Percentiles rank a stretch among this genome's conserved stretches.
Conservation (phyloP, 2,329 filamentous ascomycete genomes). For the Parascedosporium putredinis region DNA sequence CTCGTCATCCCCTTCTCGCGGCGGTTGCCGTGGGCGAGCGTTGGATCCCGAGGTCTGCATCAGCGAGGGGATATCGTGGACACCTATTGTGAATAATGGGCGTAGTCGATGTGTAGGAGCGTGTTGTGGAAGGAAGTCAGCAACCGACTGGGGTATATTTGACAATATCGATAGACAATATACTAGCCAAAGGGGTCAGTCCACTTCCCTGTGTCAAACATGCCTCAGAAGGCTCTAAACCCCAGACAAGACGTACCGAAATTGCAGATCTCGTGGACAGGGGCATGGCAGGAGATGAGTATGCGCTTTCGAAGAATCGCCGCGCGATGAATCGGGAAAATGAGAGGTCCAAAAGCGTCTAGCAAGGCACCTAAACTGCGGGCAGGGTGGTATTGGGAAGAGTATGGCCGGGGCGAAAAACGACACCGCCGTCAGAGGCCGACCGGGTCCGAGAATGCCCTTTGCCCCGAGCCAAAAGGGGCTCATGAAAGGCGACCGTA, state of each 20-base stretch:
- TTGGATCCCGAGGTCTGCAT: slow-evolving; percentile 29
- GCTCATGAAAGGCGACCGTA: slow-evolving; percentile 28
- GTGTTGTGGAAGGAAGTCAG: slow-evolving; percentile 55
- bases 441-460: slow-evolving; percentile 47
- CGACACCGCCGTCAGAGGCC: slow-evolving; percentile 49
- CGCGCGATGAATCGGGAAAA: slow-evolving; percentile 84
- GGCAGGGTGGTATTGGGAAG: slow-evolving; percentile 76
- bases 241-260: slow-evolving; percentile 74
- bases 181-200: slow-evolving; percentile 53
- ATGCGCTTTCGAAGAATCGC: slow-evolving; percentile 81
- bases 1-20: background rate
- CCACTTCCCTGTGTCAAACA: too few species aligned
- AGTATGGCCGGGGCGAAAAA: slow-evolving; percentile 51
- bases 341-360: slow-evolving; percentile 76
- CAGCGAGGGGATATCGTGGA: slow-evolving; percentile 82
- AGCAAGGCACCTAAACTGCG: slow-evolving; percentile 69
- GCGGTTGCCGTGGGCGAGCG: background rate
- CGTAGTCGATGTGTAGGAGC: slow-evolving; percentile 56
- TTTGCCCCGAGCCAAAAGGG: slow-evolving; percentile 23
- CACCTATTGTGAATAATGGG: slow-evolving; percentile 84
- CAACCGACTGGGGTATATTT: slow-evolving; percentile 68
- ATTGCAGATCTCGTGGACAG: slow-evolving; percentile 76
- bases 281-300: slow-evolving; percentile 73
- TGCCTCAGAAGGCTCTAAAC: too few species aligned
- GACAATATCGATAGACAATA: slow-evolving; percentile 91